Evolutionary conservation across 2,329 filamentous ascomycete genomes (phyloP), one percentile per base, ranked within the genome.

Genomic region (Colletotrichum tamarilloi): DNA sequence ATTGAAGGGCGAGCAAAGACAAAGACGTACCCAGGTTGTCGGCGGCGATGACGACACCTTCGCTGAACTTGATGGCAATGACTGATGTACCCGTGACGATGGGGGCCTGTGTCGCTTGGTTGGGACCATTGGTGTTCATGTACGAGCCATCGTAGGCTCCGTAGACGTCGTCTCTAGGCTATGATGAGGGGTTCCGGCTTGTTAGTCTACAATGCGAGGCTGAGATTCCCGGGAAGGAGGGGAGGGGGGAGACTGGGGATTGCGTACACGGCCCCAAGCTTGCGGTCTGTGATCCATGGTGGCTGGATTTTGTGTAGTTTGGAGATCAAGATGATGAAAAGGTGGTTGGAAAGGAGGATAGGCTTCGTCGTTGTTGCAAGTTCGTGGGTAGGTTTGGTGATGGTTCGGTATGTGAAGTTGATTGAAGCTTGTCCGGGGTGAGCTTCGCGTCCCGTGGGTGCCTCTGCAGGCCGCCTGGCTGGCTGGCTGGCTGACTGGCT

Each of bases 131-230:
- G 64, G 85, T 87, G 79, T 94, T 91, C 81, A 98, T 92, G 84
- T 96, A 95, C 72, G 95, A 94, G 81, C 89, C 87, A 85, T 98
- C 94, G 85, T 99, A 99, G 80, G 93, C 88, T 79, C 97, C 97
- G 86, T 98, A 99, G 81, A 98, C 89, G 84, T 99, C 97, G 85
- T 99, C 94, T 89, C 97, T 93, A 82, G 97, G 97, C 97, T 99
- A 80, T 75, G 58, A 67, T 56, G 38, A 38, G 70, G 65, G 38
- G 67, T 71, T 66, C 56, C 42, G 30, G 46, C 56, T 19, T 71
- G 62, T 78, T 74, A 79, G 74, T 71, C 60, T 49, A 66, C 35
- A 56, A 57, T 65, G 24, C 67, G 22, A 71, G 67, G 67, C 62
- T 66, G 49, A 62, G 49, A 72, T n/a, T 49, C 19, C 42, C 19